Conservation (phyloP, 2,329 filamentous ascomycete genomes). For the Clarireedia sp. region DNA sequence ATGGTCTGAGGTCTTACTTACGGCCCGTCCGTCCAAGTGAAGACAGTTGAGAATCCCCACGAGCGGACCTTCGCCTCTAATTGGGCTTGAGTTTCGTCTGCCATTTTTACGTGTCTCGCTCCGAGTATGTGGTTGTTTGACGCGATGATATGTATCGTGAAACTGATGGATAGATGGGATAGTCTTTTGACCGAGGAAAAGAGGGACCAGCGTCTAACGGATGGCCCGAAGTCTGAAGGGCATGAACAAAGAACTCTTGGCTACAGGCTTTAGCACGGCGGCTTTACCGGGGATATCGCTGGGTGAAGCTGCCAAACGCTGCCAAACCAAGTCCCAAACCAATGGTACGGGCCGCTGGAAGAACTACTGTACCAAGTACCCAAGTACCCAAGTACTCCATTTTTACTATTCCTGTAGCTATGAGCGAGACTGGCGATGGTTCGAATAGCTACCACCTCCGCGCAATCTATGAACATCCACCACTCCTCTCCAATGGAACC, state of each 20-base stretch:
- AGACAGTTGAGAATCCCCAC: constrained; percentile 63
- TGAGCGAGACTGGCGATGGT: no score
- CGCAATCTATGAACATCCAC: no score
- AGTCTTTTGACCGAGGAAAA: no score
- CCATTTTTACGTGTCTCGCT: constrained; percentile 9
- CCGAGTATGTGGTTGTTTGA: background rate
- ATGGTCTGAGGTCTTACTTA: constrained; percentile 35
- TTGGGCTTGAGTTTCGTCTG: constrained; percentile 35
- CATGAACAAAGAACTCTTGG: no score
- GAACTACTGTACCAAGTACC: background rate
- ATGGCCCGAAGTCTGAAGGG: no score
- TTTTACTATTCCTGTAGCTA: background rate
- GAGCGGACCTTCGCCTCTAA: constrained; percentile 54
- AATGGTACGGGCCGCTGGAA: background rate
- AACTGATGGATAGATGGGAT: no score
- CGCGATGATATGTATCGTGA: background rate
- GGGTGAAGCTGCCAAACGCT: no score
- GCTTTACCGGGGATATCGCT: background rate
- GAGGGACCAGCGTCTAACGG: no score
- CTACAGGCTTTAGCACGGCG: background rate
- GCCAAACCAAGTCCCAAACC: background rate
- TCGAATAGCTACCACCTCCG: no score
- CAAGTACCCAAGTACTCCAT: background rate
- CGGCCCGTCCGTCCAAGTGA: constrained; percentile 65
- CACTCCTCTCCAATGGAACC: no score